These are phyloP conservation scores for Alternaria consortialis DNA, from an alignment of 2,329 filamentous ascomycete genomes.

Conservation along the genomic window DNA sequence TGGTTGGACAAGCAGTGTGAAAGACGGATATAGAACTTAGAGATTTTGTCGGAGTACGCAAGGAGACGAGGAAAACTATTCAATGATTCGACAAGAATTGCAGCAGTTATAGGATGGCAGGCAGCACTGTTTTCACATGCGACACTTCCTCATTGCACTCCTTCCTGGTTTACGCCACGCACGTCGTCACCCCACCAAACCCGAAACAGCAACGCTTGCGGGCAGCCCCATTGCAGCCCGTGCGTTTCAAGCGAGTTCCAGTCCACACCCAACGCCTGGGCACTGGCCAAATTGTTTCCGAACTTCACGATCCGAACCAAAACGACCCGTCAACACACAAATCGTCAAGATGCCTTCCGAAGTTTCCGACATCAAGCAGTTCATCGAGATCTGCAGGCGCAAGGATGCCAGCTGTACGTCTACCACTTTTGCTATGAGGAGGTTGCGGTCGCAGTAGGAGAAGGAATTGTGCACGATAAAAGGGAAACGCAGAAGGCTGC, in stretches of 20 bases:
- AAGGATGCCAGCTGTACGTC: slow-evolving; percentile 99
- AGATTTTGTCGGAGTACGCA: neutral
- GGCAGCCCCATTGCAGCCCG: slow-evolving; percentile 38
- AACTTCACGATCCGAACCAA: slow-evolving; percentile 35
- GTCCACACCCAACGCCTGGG: slow-evolving; percentile 33
- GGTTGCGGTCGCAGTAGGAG: slow-evolving; percentile 13
- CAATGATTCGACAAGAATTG: neutral
- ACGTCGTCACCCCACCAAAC: slow-evolving; percentile 36
- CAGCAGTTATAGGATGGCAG: slow-evolving; percentile 8
- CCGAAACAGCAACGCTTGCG: slow-evolving; percentile 26
- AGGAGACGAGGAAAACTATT: too few species aligned
- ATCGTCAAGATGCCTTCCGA: slow-evolving; percentile 93
- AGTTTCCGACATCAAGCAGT: slow-evolving; percentile 99
- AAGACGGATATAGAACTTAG: neutral
- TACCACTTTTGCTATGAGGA: slow-evolving; percentile 9
- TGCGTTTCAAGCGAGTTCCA: slow-evolving; percentile 47
- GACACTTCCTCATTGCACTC: slow-evolving; percentile 10
- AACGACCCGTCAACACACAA: slow-evolving; percentile 43
- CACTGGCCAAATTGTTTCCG: neutral
- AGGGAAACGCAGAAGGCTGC: slow-evolving; percentile 2
- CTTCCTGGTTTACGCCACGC: slow-evolving; percentile 30
- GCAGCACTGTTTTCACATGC: slow-evolving; percentile 22
- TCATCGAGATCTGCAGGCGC: slow-evolving; percentile 99
- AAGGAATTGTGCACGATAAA: slow-evolving; percentile 12
- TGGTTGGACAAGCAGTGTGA: neutral